These are phyloP conservation scores for Amniculicola lignicola DNA, from an alignment of 495 filamentous ascomycete species.

Conservation along the genomic window DNA sequence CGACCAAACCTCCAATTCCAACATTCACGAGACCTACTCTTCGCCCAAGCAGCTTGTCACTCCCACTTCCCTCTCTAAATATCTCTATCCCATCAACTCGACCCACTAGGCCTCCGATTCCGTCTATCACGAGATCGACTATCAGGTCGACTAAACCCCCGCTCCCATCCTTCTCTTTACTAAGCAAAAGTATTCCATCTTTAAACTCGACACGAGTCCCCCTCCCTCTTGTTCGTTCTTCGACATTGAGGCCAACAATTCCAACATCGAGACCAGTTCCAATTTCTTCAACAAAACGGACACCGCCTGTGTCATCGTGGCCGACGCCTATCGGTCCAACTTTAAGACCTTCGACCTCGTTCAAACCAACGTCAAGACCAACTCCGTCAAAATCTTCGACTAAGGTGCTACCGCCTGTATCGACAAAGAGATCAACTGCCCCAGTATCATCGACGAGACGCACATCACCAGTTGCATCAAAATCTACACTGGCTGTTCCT, in stretches of 20 bases:
- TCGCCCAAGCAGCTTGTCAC: neutral
- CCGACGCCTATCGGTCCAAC: constrained; percentile 1
- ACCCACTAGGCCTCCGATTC: neutral
- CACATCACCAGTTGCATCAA: neutral
- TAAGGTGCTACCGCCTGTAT: neutral
- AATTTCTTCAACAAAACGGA: neutral
- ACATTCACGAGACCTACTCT: no score
- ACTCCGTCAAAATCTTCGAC: neutral
- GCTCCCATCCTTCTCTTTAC: neutral
- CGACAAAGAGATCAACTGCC: neutral
- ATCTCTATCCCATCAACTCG: neutral
- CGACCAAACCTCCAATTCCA: neutral
- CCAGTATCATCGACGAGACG: neutral
- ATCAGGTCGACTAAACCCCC: neutral
- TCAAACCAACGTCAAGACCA: neutral
- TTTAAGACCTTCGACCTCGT: neutral
- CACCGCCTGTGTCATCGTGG: neutral
- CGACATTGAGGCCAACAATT: neutral
- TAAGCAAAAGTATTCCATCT: neutral
- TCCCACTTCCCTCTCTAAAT: constrained; percentile 1
- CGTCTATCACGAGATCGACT: neutral
- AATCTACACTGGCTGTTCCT: neutral
- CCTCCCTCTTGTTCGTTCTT: neutral
- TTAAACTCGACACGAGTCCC: constrained; percentile 1
- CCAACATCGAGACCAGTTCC: neutral